These are phyloP conservation scores for Fusarium sulawesiense DNA, from an alignment of 2,329 filamentous ascomycete genomes.

Conservation along the genomic window DNA sequence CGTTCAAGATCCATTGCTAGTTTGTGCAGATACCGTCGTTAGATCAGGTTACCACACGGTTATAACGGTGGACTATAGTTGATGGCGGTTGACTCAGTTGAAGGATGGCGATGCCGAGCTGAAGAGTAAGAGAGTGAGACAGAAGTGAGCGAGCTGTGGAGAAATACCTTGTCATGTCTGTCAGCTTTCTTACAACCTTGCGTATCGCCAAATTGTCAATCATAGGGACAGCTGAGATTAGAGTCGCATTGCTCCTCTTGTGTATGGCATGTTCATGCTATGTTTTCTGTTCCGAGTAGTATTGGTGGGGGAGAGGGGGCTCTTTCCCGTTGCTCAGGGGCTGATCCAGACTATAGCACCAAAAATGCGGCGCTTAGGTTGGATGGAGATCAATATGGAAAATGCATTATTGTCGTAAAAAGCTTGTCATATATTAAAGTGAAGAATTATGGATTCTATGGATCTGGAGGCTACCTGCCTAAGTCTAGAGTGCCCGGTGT, in stretches of 20 bases:
- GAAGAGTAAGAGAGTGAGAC: neutral
- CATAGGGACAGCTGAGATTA: neutral
- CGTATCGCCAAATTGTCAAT: neutral
- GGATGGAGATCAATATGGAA: neutral
- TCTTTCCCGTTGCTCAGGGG: neutral
- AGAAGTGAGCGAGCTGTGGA: neutral
- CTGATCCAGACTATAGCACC: slow-evolving; percentile 14
- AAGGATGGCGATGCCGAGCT: slow-evolving; percentile 10
- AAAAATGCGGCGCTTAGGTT: slow-evolving; percentile 21
- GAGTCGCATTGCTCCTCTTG: slow-evolving; percentile 19
- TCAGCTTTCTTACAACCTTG: neutral
- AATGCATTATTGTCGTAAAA: slow-evolving; percentile 4
- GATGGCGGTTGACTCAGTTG: slow-evolving; percentile 25
- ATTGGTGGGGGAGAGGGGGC: slow-evolving; percentile 20
- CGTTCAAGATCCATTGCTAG: slow-evolving; percentile 13
- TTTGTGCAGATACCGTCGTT: slow-evolving; percentile 10
- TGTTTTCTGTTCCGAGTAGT: slow-evolving; percentile 1
- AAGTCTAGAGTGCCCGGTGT: slow-evolving; percentile 13
- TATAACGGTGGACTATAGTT: slow-evolving; percentile 24
- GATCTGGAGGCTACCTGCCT: neutral
- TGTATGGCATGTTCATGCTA: slow-evolving; percentile 15
- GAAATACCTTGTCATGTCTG: neutral
- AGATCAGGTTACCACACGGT: slow-evolving; percentile 23
- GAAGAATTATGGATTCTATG: neutral
- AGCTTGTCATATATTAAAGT: neutral